Base-by-base conservation (phyloP, 2,329 filamentous ascomycete species). In the Aspergillus awamori region DNA sequence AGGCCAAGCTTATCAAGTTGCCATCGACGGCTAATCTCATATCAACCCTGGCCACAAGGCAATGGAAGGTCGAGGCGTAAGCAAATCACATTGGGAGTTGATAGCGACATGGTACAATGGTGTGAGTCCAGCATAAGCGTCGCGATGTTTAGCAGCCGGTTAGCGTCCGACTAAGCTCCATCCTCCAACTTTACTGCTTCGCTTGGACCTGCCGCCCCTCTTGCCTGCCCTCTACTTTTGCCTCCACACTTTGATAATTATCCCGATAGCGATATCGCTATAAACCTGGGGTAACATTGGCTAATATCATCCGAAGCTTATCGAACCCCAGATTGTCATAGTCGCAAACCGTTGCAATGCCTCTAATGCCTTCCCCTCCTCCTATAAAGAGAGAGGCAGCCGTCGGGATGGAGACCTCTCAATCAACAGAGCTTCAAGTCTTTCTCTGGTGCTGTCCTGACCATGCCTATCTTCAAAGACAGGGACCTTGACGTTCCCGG, bases 401-500 rank as follows among this genome's bases (percentile, higher is more conserved):
- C 41, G 41, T 24, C 41, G 22, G n/a, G 5, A 45, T 24, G 41
- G 15, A 24, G 20, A 6, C 2, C 5, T 45, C 5, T 13, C 20
- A 24, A 15, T 2, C 41, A 24, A 22, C 41, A 45, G 20, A 49
- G 45, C 22, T 30, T 24, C 15, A 24, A 49, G 26, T n/a, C 45
- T 28, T 49, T 15, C 26, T 24, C 45, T 28, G 22, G 24, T 15
- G 24, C 22, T 30, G 15, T 28, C 24, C 15, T n/a, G 13, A 49
- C 15, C 45, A 57, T 57, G 55, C 30, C 36, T 22, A 39, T 49
- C 8, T n/a, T 38, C 15, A 48, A 39, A 38, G 43, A 57, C 30
- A 48, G 45, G 15, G 55, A 39, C 28, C 43, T 57, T 24, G 54
- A 49, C 22, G 39, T 56, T 6, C 39, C 53, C 4, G 53, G 53